A percentile compares a stretch with the other conserved stretches of the same genome.
phyloP scores from a whole-genome alignment of 2,329 filamentous ascomycete species.

The Lojkania enalia region DNA sequence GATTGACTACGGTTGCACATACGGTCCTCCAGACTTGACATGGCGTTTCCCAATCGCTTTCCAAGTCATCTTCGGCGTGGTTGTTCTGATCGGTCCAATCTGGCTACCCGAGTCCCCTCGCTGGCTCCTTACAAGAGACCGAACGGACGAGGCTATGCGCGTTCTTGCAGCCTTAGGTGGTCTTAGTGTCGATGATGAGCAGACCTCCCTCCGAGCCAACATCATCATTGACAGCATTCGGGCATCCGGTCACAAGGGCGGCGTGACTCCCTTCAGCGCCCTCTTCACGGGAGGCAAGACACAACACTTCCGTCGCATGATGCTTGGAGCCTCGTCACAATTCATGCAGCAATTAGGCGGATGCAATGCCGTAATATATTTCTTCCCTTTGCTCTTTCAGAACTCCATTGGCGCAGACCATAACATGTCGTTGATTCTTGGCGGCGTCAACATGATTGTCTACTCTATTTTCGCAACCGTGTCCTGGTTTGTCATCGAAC shows the following conservation, averaged over 20 bases:
- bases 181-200: slow-evolving; percentile 54
- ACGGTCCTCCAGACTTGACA: slow-evolving; percentile 32
- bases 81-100: slow-evolving; percentile 62
- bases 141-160: slow-evolving; percentile 61
- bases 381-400: slow-evolving; percentile 48
- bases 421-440: slow-evolving; percentile 49
- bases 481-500: slow-evolving; percentile 68
- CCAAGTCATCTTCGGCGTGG: slow-evolving; percentile 54
- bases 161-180: slow-evolving; percentile 57
- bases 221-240: slow-evolving; percentile 65
- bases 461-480: slow-evolving; percentile 60
- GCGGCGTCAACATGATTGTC: slow-evolving; percentile 59
- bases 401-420: slow-evolving; percentile 55
- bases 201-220: slow-evolving; percentile 63
- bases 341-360: slow-evolving; percentile 34
- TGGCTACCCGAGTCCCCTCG: slow-evolving; percentile 66
- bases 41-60: slow-evolving; percentile 61
- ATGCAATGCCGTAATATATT: slow-evolving; percentile 50
- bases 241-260: slow-evolving; percentile 46
- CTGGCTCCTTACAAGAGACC: slow-evolving; percentile 67
- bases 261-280: slow-evolving; percentile 53
- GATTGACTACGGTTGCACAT: slow-evolving; percentile 44
- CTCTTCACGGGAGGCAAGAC: slow-evolving; percentile 66
- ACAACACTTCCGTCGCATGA: slow-evolving; percentile 66
- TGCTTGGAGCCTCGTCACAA: slow-evolving; percentile 59